A percentile compares a stretch with the other conserved stretches of the same genome.
Evolutionary conservation across 2,329 filamentous ascomycete genomes (phyloP).

Genomic region (Cucurbitaria berberidis): DNA sequence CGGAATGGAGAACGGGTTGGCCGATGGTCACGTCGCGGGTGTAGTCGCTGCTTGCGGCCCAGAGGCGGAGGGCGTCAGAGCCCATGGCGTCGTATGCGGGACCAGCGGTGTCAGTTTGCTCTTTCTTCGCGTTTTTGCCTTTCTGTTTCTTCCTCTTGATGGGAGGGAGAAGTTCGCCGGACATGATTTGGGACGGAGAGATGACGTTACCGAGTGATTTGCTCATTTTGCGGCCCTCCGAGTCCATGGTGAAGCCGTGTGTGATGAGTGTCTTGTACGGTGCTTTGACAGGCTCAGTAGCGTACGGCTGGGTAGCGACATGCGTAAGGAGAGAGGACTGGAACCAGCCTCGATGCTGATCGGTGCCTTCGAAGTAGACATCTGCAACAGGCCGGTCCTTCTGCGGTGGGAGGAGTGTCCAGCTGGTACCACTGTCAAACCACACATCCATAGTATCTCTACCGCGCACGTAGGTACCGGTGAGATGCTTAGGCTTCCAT

Average conservation of each 20-base stretch:
- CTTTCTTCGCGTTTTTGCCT: conserved; percentile 46
- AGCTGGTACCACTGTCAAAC: conserved; percentile 98
- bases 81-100: conserved; percentile 73
- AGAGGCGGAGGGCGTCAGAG: conserved; percentile 84
- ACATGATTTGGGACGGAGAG: conserved; percentile 80
- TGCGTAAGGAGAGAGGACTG: conserved; percentile 93
- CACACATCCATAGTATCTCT: conserved; percentile 99
- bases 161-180: conserved; percentile 76
- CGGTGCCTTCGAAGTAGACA: conserved; percentile 90
- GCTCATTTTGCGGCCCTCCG: conserved; percentile 95
- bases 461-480: conserved; percentile 71
- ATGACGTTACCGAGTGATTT: conserved; percentile 94
- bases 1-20: conserved; percentile 74
- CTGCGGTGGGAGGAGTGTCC: conserved; percentile 61
- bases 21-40: conserved; percentile 86
- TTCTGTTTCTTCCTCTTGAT: conserved; percentile 67
- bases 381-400: conserved; percentile 66
- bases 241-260: conserved; percentile 92
- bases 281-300: conserved; percentile 51
- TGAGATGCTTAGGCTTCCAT: conserved; percentile 75
- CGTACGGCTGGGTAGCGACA: conserved; percentile 65
- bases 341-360: conserved; percentile 98
- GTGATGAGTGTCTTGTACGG: conserved; percentile 93
- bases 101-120: conserved; percentile 38
- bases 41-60: conserved; percentile 92